Conservation (phyloP, 768 basidiomycete genomes). For the Naematelia aurantialba region DNA sequence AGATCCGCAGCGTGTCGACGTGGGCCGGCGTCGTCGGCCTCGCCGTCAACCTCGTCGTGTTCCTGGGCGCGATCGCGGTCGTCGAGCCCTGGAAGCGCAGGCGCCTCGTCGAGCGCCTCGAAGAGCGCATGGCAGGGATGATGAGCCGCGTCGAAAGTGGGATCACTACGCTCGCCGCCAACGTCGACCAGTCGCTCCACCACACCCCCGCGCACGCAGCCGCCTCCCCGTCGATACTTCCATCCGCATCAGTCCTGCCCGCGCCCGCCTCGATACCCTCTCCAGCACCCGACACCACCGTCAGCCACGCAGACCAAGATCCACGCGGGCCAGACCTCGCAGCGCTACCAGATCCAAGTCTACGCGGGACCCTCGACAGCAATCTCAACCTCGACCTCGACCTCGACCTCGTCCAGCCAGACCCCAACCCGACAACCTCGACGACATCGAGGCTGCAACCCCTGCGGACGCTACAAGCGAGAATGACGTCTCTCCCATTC, state of each 20-base stretch:
- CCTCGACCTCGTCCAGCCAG: no score
- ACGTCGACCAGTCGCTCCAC: neutral
- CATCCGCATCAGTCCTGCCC: neutral
- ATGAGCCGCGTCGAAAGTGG: slow-evolving; percentile 56
- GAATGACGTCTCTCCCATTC: no score
- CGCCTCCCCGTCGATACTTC: neutral
- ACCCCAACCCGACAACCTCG: no score
- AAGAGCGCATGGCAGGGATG: slow-evolving; percentile 66
- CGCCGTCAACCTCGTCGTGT: slow-evolving; percentile 82
- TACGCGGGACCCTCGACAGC: no score
- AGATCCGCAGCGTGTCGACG: slow-evolving; percentile 90
- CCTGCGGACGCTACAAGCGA: no score
- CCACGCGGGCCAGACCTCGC: no score
- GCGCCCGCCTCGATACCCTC: no score
- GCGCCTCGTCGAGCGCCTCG: slow-evolving; percentile 80
- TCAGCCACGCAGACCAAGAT: no score
- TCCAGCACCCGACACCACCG: no score
- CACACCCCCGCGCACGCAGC: neutral
- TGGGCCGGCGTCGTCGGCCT: slow-evolving; percentile 85
- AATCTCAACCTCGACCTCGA: no score
- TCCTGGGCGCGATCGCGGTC: slow-evolving; percentile 78
- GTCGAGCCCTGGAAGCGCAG: slow-evolving; percentile 97
- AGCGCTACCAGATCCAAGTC: no score
- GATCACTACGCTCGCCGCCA: neutral
- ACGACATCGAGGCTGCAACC: no score